Percentiles rank a stretch among this genome's conserved stretches.
Evolutionary conservation across 2,329 filamentous ascomycete genomes (phyloP).

Genomic region (Nannizzia gypsea): DNA sequence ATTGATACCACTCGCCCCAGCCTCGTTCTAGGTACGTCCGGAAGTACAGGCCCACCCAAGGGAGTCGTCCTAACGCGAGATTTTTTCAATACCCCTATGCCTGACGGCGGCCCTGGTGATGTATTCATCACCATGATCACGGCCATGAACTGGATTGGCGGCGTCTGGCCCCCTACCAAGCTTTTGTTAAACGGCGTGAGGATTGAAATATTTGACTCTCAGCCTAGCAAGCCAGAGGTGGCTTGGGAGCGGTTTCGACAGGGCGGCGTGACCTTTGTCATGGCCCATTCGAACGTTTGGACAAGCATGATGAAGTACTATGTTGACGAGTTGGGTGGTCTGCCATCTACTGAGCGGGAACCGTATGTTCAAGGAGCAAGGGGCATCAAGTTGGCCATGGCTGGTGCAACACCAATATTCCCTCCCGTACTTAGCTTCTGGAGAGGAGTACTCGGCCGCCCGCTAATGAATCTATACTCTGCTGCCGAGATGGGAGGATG

Average conservation of each 20-base stretch:
- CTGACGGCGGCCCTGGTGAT: background rate
- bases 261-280: background rate
- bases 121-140: background rate
- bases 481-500: background rate
- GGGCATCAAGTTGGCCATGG: background rate
- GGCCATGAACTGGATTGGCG: background rate
- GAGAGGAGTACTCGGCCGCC: background rate
- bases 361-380: constrained; percentile 4
- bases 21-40: constrained; percentile 36
- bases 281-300: background rate
- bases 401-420: background rate
- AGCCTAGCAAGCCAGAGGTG: background rate
- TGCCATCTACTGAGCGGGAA: constrained; percentile 1
- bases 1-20: constrained; percentile 15
- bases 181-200: background rate
- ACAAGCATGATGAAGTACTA: constrained; percentile 10
- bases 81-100: background rate
- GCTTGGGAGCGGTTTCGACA: background rate
- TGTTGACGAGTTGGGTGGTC: constrained; percentile 6
- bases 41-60: constrained; percentile 37
- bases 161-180: background rate
- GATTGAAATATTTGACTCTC: constrained; percentile 1
- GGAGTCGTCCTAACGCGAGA: constrained; percentile 18
- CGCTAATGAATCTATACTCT: background rate
- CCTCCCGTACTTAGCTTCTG: constrained; percentile 4